phyloP scores from a whole-genome alignment of 768 basidiomycete species.

The Boletus barrowsii region DNA sequence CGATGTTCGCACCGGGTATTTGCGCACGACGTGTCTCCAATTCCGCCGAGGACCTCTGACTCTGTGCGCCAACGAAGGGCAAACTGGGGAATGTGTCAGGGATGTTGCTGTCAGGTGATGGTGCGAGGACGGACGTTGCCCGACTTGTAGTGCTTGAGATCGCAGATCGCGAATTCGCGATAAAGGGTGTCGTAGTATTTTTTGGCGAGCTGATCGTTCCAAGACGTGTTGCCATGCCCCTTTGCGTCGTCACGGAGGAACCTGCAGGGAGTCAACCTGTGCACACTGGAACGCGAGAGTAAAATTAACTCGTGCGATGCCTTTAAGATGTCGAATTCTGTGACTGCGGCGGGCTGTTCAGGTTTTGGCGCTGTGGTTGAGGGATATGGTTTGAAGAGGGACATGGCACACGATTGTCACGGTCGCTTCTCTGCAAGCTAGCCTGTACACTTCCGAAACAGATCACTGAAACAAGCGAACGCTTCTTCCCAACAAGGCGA shows the following conservation, averaged over 20 bases:
- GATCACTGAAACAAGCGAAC: background rate
- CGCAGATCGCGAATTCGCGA: conserved; percentile 88
- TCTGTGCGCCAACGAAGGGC: conserved; percentile 94
- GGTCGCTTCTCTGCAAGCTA: too few relatives aligned
- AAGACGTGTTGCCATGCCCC: conserved; percentile 31
- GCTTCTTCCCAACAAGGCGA: too few relatives aligned
- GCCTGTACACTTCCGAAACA: background rate
- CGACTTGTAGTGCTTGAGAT: conserved; percentile 94
- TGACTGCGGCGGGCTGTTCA: conserved; percentile 4
- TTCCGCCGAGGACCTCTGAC: conserved; percentile 79
- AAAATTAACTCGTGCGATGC: conserved; percentile 59
- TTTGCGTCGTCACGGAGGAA: conserved; percentile 65
- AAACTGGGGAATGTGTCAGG: conserved; percentile 46
- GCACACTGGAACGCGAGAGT: background rate
- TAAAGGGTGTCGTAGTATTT: conserved; percentile 89
- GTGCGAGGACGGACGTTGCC: conserved; percentile 59
- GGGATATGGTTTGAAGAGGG: too few relatives aligned
- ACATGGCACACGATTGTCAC: background rate
- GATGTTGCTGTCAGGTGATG: background rate
- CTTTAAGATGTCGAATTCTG: conserved; percentile 78
- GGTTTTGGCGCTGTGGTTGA: too few relatives aligned
- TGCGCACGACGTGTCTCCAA: conserved; percentile 85
- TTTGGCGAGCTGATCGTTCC: conserved; percentile 83
- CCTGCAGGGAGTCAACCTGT: conserved; percentile 35
- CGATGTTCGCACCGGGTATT: conserved; percentile 77